Conservation (phyloP, 2,329 filamentous ascomycete species). For the Calonectria crousiana region DNA sequence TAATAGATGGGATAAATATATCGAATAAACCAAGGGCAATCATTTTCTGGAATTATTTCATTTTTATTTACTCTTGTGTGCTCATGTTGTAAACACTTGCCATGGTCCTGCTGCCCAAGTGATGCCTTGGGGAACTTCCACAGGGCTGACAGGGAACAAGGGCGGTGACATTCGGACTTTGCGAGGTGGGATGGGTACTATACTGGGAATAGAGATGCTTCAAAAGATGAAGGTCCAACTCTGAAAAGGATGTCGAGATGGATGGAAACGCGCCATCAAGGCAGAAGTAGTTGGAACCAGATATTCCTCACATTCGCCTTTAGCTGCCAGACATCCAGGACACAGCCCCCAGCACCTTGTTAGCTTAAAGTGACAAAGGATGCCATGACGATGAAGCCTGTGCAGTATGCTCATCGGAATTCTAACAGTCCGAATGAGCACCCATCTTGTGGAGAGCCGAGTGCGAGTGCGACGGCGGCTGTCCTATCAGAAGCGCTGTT, state of each 20-base stretch:
- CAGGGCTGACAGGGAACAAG: conserved; percentile 4
- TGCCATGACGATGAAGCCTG: not conserved
- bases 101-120: not conserved
- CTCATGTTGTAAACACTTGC: not conserved
- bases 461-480: not conserved
- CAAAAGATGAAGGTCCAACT: not conserved
- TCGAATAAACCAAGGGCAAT: not conserved
- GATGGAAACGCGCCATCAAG: not conserved
- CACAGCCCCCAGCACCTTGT: not conserved
- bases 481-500: not conserved
- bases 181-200: not conserved
- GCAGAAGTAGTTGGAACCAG: not conserved
- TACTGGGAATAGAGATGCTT: not conserved
- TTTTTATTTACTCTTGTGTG: not conserved
- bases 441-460: not conserved
- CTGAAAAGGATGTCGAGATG: not conserved
- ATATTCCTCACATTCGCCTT: conserved; percentile 12
- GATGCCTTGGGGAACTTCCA: not conserved
- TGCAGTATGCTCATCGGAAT: not conserved
- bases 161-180: not conserved
- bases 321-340: not conserved
- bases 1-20: not conserved
- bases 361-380: not conserved
- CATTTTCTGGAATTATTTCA: not conserved
- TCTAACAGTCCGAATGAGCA: not conserved